These are phyloP conservation scores for Geranium rotundifolium DNA, from an alignment of 345 rosid species.

Conservation along the genomic window DNA sequence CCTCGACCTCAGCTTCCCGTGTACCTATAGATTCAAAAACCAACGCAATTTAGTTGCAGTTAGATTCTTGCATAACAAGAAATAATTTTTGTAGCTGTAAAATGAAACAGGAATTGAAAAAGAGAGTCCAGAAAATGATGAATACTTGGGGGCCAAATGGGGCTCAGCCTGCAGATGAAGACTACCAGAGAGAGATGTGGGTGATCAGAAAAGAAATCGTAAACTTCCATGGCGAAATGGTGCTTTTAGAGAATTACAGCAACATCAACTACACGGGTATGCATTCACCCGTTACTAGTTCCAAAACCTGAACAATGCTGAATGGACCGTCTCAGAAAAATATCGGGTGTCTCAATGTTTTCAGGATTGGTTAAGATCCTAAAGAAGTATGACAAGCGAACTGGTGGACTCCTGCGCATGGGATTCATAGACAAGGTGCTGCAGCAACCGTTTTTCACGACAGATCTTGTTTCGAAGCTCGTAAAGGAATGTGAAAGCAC, in stretches of 20 bases:
- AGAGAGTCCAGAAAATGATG: constrained; percentile 40
- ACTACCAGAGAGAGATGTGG: constrained; percentile 37
- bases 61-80: neutral
- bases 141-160: constrained; percentile 34
- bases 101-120: constrained; percentile 43
- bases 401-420: constrained; percentile 41
- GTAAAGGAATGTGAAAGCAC: constrained; percentile 64
- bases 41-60: too few relatives aligned
- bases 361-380: constrained; percentile 69
- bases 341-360: too few relatives aligned
- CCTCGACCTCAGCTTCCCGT: too few relatives aligned
- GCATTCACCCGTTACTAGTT: too few relatives aligned
- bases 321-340: too few relatives aligned
- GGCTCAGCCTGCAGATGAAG: constrained; percentile 27
- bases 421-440: constrained; percentile 61
- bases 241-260: too few relatives aligned
- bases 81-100: neutral
- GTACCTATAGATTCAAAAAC: neutral
- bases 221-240: too few relatives aligned
- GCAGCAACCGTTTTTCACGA: constrained; percentile 65
- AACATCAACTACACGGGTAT: constrained; percentile 67
- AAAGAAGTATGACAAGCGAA: constrained; percentile 87
- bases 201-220: constrained; percentile 27
- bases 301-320: too few relatives aligned
- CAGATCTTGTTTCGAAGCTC: constrained; percentile 62